Conservation (phyloP, 148 eudicot genomes). For the Arctostaphylos glauca region DNA sequence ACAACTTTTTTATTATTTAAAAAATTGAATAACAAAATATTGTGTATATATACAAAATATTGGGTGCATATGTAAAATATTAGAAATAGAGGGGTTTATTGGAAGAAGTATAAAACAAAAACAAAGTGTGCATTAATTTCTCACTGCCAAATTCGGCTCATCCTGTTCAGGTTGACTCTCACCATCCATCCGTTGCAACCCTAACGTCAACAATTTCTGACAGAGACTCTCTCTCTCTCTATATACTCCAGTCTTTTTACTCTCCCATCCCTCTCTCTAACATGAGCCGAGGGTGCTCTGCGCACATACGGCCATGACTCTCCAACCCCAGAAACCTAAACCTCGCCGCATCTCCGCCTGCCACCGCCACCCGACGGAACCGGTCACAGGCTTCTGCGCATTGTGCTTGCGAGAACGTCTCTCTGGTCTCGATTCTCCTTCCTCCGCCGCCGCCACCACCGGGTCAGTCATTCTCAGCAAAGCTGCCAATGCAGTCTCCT, state of each 20-base stretch:
- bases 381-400: conserved; percentile 72
- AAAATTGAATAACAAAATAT: too few relatives aligned
- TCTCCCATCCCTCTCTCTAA: conserved; percentile 4
- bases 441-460: conserved; percentile 15
- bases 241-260: background rate
- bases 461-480: background rate
- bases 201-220: background rate
- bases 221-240: background rate
- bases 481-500: conserved; percentile 3
- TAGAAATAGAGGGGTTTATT: background rate
- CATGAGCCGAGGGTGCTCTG: conserved; percentile 14
- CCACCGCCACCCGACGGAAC: conserved; percentile 69
- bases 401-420: conserved; percentile 83
- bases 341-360: conserved; percentile 67
- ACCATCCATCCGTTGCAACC: conserved; percentile 2
- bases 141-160: background rate
- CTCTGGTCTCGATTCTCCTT: conserved; percentile 53
- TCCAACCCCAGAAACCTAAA: conserved; percentile 20
- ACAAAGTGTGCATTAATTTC: background rate
- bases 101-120: background rate
- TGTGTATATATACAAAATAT: too few relatives aligned
- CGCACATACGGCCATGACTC: conserved; percentile 29
- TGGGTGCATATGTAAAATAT: too few relatives aligned
- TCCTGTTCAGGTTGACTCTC: conserved; percentile 9
- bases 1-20: too few relatives aligned